These are phyloP conservation scores for Fusarium aywerte DNA, from an alignment of 2,329 filamentous ascomycete genomes.

Conservation along the genomic window DNA sequence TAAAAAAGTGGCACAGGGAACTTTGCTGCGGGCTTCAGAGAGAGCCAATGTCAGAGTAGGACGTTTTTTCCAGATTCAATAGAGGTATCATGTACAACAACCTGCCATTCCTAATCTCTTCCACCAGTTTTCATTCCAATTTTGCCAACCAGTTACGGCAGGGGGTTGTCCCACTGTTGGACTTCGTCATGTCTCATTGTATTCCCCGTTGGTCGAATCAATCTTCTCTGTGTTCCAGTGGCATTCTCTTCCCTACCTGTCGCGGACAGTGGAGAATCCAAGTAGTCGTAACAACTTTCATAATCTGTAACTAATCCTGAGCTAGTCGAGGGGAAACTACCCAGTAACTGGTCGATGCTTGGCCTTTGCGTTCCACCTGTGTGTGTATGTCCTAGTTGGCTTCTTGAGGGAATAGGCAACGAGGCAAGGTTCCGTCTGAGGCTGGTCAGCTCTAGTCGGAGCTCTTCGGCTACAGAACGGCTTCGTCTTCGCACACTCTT, in stretches of 20 bases:
- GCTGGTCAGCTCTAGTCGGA: conserved; percentile 40
- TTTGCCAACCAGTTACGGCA: conserved; percentile 4
- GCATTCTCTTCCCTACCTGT: conserved; percentile 40
- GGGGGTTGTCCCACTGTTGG: conserved; percentile 18
- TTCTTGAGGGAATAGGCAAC: conserved; percentile 17
- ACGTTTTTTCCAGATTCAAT: conserved; percentile 46
- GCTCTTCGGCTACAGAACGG: conserved; percentile 41
- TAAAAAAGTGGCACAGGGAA: conserved; percentile 34
- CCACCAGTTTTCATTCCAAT: background rate
- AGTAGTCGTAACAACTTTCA: conserved; percentile 33
- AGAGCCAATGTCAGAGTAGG: conserved; percentile 45
- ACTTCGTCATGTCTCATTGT: conserved; percentile 26
- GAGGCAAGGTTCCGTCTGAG: conserved; percentile 36
- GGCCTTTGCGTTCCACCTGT: conserved; percentile 13
- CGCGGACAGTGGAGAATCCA: conserved; percentile 38
- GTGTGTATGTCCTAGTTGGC: conserved; percentile 1
- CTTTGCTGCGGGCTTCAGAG: conserved; percentile 38
- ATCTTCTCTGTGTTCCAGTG: conserved; percentile 26
- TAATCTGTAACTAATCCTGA: conserved; percentile 32
- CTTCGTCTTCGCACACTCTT: conserved; percentile 45
- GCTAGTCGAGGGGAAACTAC: conserved; percentile 18
- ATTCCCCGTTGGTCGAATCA: conserved; percentile 13
- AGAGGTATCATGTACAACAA: conserved; percentile 52
- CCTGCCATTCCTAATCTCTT: conserved; percentile 19
- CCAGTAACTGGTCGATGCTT: conserved; percentile 37